Conservation (phyloP, 2,329 filamentous ascomycete genomes). For the Curvularia hawaiiensis region DNA sequence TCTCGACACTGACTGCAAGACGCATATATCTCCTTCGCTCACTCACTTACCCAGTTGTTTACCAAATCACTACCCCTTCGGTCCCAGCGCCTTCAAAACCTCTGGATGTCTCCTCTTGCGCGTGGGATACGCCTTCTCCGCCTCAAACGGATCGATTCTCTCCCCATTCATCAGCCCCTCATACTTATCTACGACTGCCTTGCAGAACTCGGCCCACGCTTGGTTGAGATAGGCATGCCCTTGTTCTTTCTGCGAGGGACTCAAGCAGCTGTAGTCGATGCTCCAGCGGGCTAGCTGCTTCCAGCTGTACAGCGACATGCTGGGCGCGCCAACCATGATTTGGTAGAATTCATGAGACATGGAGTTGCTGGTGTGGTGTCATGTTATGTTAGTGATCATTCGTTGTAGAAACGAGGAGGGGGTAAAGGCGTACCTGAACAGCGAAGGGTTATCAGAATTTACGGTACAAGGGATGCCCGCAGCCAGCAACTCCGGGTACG, state of each 20-base stretch:
- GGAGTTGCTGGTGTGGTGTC: slow-evolving; percentile 59
- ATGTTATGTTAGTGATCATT: slow-evolving; percentile 6
- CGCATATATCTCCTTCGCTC: neutral
- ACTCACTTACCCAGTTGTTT: neutral
- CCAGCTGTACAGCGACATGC: slow-evolving; percentile 73
- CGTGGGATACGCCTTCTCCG: slow-evolving; percentile 8
- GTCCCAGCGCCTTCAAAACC: neutral
- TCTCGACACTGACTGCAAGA: neutral
- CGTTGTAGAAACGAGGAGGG: neutral
- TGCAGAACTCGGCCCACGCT: slow-evolving; percentile 65
- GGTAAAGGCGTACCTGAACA: slow-evolving; percentile 62
- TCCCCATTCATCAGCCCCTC: slow-evolving; percentile 14
- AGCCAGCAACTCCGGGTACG: slow-evolving; percentile 71
- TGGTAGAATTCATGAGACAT: slow-evolving; percentile 81
- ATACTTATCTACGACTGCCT: slow-evolving; percentile 55
- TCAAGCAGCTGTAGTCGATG: slow-evolving; percentile 52
- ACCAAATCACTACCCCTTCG: too few species aligned
- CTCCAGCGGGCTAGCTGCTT: slow-evolving; percentile 63
- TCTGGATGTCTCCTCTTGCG: slow-evolving; percentile 2
- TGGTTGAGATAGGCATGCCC: slow-evolving; percentile 56
- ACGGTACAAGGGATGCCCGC: slow-evolving; percentile 75
- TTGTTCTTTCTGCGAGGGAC: slow-evolving; percentile 44
- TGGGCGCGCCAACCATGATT: slow-evolving; percentile 69
- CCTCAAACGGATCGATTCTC: slow-evolving; percentile 5
- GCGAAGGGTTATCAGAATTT: slow-evolving; percentile 75